Percentiles rank a stretch among this genome's conserved stretches.
Evolutionary conservation across 2,329 filamentous ascomycete genomes (phyloP).

Genomic region (Pseudodiploospora longispora): DNA sequence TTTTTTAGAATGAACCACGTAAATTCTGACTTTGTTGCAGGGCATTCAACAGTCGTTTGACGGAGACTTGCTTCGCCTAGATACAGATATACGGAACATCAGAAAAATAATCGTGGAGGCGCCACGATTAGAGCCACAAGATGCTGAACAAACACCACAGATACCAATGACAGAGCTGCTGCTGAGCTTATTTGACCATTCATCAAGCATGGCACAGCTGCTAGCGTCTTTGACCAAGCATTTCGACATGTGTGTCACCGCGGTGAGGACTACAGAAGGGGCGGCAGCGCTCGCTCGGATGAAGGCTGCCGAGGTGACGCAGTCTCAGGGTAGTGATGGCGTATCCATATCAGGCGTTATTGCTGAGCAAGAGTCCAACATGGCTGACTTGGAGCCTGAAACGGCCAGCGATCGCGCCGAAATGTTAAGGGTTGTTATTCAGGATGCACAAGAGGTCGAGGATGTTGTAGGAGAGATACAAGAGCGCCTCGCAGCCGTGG

Average conservation of each 20-base stretch:
- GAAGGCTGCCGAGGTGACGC: constrained; percentile 57
- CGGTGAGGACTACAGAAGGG: constrained; percentile 82
- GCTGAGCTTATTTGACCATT: constrained; percentile 61
- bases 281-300: constrained; percentile 61
- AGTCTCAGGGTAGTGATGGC: constrained; percentile 35
- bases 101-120: constrained; percentile 46
- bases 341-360: constrained; percentile 62
- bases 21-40: constrained; percentile 22
- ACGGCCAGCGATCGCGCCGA: constrained; percentile 69
- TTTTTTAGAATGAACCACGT: not conserved
- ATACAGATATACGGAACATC: constrained; percentile 61
- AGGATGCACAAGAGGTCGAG: constrained; percentile 61
- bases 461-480: constrained; percentile 63
- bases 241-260: constrained; percentile 88
- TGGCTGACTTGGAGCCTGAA: constrained; percentile 56
- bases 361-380: constrained; percentile 45
- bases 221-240: constrained; percentile 76
- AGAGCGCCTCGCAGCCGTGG: constrained; percentile 69
- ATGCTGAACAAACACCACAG: constrained; percentile 18
- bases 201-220: constrained; percentile 72
- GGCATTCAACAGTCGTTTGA: constrained; percentile 65
- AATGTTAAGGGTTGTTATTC: constrained; percentile 72
- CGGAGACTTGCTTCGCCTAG: constrained; percentile 65
- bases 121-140: constrained; percentile 23
- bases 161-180: constrained; percentile 44